These are phyloP conservation scores for Arachis monticola DNA, from an alignment of 331 rosid species.

Conservation along the genomic window DNA sequence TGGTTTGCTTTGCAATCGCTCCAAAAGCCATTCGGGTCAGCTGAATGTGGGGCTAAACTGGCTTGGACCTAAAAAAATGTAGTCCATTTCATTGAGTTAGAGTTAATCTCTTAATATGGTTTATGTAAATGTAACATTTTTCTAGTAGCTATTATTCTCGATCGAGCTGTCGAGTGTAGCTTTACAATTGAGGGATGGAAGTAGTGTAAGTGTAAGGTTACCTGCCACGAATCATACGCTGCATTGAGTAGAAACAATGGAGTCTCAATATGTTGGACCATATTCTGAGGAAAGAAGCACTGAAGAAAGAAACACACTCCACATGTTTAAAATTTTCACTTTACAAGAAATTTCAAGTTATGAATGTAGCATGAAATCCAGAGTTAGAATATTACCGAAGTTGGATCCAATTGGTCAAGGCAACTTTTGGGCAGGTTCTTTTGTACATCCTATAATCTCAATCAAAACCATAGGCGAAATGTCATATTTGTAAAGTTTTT, in stretches of 20 bases:
- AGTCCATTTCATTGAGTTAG: slow-evolving; percentile 13
- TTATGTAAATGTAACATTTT: slow-evolving; percentile 18
- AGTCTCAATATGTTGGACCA: slow-evolving; percentile 68
- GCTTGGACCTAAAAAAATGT: slow-evolving; percentile 67
- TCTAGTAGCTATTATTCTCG: neutral
- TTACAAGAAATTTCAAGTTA: slow-evolving; percentile 18
- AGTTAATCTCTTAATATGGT: neutral
- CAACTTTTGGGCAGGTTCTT: slow-evolving; percentile 71
- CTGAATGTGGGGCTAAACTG: slow-evolving; percentile 78
- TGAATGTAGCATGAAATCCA: slow-evolving; percentile 20
- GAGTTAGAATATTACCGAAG: slow-evolving; percentile 59
- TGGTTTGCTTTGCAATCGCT: slow-evolving; percentile 75
- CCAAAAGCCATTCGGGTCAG: slow-evolving; percentile 83
- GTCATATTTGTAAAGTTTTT: slow-evolving; percentile 19
- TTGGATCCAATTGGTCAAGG: slow-evolving; percentile 65
- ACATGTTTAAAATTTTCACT: slow-evolving; percentile 22
- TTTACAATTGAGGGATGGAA: neutral
- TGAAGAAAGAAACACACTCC: slow-evolving; percentile 46
- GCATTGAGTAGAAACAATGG: slow-evolving; percentile 90
- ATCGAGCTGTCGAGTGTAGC: neutral
- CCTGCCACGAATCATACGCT: slow-evolving; percentile 98
- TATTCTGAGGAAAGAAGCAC: slow-evolving; percentile 92
- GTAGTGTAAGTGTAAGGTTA: slow-evolving; percentile 33
- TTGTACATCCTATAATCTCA: slow-evolving; percentile 62
- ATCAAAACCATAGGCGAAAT: slow-evolving; percentile 26